A percentile compares a stretch with the other conserved stretches of the same genome.
phyloP scores from a whole-genome alignment of 2,329 filamentous ascomycete species.

The Colletotrichum trifolii region DNA sequence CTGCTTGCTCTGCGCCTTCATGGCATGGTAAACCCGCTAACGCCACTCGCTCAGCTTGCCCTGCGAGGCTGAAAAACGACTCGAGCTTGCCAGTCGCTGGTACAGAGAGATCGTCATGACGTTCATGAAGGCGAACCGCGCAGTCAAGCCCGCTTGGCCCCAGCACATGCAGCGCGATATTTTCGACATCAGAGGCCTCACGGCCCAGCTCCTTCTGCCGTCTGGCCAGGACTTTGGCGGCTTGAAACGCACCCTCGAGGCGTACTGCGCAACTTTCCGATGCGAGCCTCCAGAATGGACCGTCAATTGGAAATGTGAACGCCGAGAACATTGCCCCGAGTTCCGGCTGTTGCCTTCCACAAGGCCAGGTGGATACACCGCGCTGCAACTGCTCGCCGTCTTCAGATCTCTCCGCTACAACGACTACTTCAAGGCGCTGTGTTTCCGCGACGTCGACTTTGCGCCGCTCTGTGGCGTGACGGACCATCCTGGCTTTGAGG shows the following conservation, averaged over 20 bases:
- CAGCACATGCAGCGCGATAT: slow-evolving; percentile 64
- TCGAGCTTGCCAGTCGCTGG: slow-evolving; percentile 65
- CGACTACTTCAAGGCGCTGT: slow-evolving; percentile 69
- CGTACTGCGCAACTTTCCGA: slow-evolving; percentile 64
- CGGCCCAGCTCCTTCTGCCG: slow-evolving; percentile 63
- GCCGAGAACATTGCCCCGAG: slow-evolving; percentile 60
- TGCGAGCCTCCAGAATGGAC: slow-evolving; percentile 64
- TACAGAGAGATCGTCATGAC: slow-evolving; percentile 65
- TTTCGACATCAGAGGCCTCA: slow-evolving; percentile 64
- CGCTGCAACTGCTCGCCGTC: slow-evolving; percentile 66
- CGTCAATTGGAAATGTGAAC: slow-evolving; percentile 57
- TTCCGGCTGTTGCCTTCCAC: slow-evolving; percentile 62
- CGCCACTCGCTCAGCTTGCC: slow-evolving; percentile 9
- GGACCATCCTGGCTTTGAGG: slow-evolving; percentile 57
- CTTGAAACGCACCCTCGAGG: slow-evolving; percentile 64
- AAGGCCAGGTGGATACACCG: slow-evolving; percentile 54
- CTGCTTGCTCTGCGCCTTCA: slow-evolving; percentile 35
- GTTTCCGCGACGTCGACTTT: slow-evolving; percentile 64
- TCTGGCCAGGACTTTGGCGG: slow-evolving; percentile 67
- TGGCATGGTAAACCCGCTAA: slow-evolving; percentile 33
- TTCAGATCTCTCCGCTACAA: slow-evolving; percentile 68
- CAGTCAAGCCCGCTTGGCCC: slow-evolving; percentile 68
- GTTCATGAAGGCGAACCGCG: slow-evolving; percentile 65
- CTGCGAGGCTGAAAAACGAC: slow-evolving; percentile 48
- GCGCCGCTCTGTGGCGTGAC: slow-evolving; percentile 51